phyloP scores from a whole-genome alignment of 2,329 filamentous ascomycete species.

The Sphaerulina populicola region DNA sequence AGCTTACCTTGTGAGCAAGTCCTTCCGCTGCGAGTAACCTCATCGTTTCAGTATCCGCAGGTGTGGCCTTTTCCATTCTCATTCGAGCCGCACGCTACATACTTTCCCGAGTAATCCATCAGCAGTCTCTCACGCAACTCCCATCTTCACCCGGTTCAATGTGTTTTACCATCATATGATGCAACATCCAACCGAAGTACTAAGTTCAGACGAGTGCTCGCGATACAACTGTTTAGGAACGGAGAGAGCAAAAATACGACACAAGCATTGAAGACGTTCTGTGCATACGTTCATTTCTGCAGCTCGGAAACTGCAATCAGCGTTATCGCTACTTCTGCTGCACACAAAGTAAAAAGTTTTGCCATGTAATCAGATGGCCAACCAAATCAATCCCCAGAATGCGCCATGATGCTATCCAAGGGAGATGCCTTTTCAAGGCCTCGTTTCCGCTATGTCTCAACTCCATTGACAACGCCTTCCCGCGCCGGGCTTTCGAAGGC shows the following conservation, averaged over 20 bases:
- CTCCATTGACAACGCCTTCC: slow-evolving; percentile 9
- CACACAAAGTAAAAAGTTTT: slow-evolving; percentile 3
- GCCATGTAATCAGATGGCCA: slow-evolving; percentile 2
- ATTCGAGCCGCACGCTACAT: neutral
- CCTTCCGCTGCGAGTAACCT: neutral
- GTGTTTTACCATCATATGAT: too few relatives aligned
- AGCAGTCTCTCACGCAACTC: neutral
- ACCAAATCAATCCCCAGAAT: neutral
- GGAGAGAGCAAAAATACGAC: neutral
- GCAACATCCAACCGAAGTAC: too few relatives aligned
- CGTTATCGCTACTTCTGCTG: neutral
- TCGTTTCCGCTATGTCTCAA: neutral
- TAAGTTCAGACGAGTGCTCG: neutral
- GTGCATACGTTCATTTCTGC: neutral
- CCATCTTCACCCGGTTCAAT: too few relatives aligned
- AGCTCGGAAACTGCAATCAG: neutral
- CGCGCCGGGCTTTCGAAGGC: slow-evolving; percentile 8
- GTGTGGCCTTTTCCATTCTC: neutral
- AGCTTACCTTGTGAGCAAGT: neutral
- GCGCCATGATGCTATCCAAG: neutral
- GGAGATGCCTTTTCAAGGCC: neutral
- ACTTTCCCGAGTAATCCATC: neutral
- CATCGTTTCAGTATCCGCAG: neutral
- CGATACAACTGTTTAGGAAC: neutral
- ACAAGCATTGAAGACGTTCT: neutral